Evolutionary conservation across 192 early-diverging fungal genomes (phyloP).

Genomic region (Coemansia nantahalensis): DNA sequence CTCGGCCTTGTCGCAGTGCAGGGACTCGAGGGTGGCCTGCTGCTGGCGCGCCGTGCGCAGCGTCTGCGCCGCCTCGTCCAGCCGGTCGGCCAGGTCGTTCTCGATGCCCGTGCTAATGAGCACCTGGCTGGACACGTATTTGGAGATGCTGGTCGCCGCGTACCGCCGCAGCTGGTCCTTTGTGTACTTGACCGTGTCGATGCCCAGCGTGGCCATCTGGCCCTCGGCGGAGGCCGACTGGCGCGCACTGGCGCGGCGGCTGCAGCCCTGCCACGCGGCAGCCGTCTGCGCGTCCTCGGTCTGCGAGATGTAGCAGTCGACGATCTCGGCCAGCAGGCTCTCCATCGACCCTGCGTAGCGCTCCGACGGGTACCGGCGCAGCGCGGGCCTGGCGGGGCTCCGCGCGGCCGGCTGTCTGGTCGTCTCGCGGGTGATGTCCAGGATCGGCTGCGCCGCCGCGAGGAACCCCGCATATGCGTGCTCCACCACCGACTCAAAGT

Average conservation of each 20-base stretch:
- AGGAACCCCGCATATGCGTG: constrained; percentile 31
- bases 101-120: constrained; percentile 49
- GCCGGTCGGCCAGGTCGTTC: constrained; percentile 42
- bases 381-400: not conserved
- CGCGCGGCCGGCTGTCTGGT: not conserved
- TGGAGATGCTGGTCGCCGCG: constrained; percentile 33
- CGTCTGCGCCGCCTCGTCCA: constrained; percentile 16
- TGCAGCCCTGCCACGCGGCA: not conserved
- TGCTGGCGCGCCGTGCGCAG: constrained; percentile 10
- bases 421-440: constrained; percentile 14
- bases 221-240: constrained; percentile 1
- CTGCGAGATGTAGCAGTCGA: constrained; percentile 18
- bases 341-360: constrained; percentile 14
- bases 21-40: constrained; percentile 20
- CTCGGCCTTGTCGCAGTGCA: not conserved
- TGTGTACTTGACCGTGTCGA: constrained; percentile 47
- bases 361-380: constrained; percentile 3
- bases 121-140: constrained; percentile 45
- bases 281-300: constrained; percentile 1
- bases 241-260: not conserved
- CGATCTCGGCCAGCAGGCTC: constrained; percentile 26
- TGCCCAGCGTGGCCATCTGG: constrained; percentile 14
- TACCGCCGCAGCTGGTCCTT: constrained; percentile 43
- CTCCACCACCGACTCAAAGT: constrained; percentile 27
- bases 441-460: constrained; percentile 13